Evolutionary conservation across 345 rosid genomes (phyloP), one percentile per base, ranked within the genome.

Genomic region (Bruguiera gymnorhiza): DNA sequence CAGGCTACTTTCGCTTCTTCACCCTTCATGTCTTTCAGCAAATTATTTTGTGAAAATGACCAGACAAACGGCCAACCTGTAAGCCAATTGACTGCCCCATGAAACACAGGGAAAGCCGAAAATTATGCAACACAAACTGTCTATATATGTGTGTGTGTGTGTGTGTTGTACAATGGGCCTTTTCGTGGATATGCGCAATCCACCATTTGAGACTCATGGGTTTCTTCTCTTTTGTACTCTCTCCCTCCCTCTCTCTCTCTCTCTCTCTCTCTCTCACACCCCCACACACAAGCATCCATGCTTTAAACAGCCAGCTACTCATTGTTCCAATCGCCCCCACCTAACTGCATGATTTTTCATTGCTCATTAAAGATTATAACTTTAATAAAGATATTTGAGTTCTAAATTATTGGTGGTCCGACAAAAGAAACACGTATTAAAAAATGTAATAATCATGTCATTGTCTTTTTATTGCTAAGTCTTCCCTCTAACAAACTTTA

Each of bases 401-500:
- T 1, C 26, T 30, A 67, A 66, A 80, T 76, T 73, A 80, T 76
- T 80, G 78, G 78, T 76, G 83, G 83, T 68, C 76, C 67, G 75
- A 32, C 63, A 54, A 73, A 69, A 51, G 76, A 56, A 56, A 73
- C 70, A 73, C 8, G 10, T 6, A 19, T n/a, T 50, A 61, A 62
- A 75, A 64, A 31, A 65, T 61, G 79, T 60, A 36, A 39, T 66
- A 57, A 50, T 70, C 60, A 51, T 50, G 69, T 72, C 77, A n/a
- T 56, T 72, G 30, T 75, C 70, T 29, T 59, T 15, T 51, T 21
- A 65, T 56, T 37, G 13, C 26, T 4, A 19, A 56, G 60, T 75
- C 36, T 58, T 63, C 31, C 5, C 30, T 51, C 26, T 6, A 6
- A 56, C 46, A 43, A 37, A 58, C 23, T 52, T 64, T n/a, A 31